These are phyloP conservation scores for Samsoniella hepiali DNA, from an alignment of 2,329 filamentous ascomycete genomes.

Conservation along the genomic window DNA sequence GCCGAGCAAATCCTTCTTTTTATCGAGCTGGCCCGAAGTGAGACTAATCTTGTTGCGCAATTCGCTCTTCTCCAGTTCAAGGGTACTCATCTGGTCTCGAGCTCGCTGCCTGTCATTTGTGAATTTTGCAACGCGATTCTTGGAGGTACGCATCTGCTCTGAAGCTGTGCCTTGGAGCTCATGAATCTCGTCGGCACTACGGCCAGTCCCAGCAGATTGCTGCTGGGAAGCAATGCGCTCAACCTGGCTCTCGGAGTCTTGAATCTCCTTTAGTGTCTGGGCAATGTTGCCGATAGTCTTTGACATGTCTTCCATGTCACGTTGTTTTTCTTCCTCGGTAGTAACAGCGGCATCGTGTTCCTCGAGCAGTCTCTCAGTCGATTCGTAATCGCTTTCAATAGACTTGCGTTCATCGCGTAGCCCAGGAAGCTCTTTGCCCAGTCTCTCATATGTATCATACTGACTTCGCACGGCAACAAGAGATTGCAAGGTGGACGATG, in stretches of 20 bases:
- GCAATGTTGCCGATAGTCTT: constrained; percentile 75
- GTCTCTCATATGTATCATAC: constrained; percentile 71
- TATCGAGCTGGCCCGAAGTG: constrained; percentile 72
- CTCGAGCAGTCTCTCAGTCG: constrained; percentile 60
- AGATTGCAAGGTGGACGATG: constrained; percentile 50
- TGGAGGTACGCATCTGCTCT: constrained; percentile 64
- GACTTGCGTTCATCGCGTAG: constrained; percentile 61
- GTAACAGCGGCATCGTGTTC: constrained; percentile 64
- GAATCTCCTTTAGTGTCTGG: constrained; percentile 69
- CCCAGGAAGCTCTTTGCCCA: constrained; percentile 68
- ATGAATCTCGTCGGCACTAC: constrained; percentile 81
- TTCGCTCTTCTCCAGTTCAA: constrained; percentile 78
- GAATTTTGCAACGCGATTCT: constrained; percentile 62
- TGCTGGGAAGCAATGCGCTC: constrained; percentile 73
- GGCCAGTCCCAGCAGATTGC: constrained; percentile 59
- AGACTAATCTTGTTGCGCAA: constrained; percentile 68
- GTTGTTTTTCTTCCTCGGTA: constrained; percentile 61
- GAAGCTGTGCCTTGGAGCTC: constrained; percentile 65
- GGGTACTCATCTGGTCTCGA: constrained; percentile 61
- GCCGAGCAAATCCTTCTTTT: constrained; percentile 66
- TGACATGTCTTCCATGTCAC: constrained; percentile 70
- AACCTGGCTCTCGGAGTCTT: constrained; percentile 69
- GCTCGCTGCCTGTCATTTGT: constrained; percentile 68
- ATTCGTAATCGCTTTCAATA: constrained; percentile 59
- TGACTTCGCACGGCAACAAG: constrained; percentile 62